Evolutionary conservation across 371 early-diverging fungal species (phyloP).

Genomic region (Dichotomocladium elegans): DNA sequence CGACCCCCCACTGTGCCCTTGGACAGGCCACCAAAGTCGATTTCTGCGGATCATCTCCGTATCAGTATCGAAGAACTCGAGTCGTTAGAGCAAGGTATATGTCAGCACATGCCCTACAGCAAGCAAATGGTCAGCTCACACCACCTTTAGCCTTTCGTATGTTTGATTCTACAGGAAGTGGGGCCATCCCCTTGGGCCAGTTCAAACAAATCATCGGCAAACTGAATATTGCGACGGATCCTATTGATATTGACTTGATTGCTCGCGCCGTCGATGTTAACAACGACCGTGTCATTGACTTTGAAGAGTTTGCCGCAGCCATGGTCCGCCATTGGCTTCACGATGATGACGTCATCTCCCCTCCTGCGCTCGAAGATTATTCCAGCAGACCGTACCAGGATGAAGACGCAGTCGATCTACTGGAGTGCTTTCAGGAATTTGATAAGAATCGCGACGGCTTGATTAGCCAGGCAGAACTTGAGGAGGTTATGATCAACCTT

Average conservation of each 20-base stretch:
- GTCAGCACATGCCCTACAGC: neutral
- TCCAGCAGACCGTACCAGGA: neutral
- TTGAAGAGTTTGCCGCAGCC: conserved; percentile 69
- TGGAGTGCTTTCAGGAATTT: conserved; percentile 67
- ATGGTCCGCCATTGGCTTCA: conserved; percentile 32
- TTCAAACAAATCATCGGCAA: conserved; percentile 66
- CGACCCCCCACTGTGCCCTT: neutral
- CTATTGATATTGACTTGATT: conserved; percentile 57
- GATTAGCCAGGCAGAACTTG: conserved; percentile 67
- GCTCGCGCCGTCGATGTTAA: conserved; percentile 48
- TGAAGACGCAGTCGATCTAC: conserved; percentile 52
- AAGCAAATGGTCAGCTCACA: neutral
- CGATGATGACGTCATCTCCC: neutral
- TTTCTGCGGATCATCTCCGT: neutral
- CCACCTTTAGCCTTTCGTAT: conserved; percentile 48
- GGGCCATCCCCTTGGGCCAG: conserved; percentile 55
- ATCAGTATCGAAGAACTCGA: conserved; percentile 14
- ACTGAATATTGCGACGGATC: conserved; percentile 66
- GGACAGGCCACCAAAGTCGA: conserved; percentile 1
- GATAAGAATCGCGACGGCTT: conserved; percentile 72
- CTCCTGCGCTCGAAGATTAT: neutral
- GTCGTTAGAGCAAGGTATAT: conserved; percentile 14
- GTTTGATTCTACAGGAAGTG: conserved; percentile 58
- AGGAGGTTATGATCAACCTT: conserved; percentile 63
- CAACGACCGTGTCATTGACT: conserved; percentile 47